A percentile compares a stretch with the other conserved stretches of the same genome.
These are phyloP conservation scores for Excoecaria cochinchinensis DNA, from an alignment of 345 rosid species.

Conservation along the genomic window DNA sequence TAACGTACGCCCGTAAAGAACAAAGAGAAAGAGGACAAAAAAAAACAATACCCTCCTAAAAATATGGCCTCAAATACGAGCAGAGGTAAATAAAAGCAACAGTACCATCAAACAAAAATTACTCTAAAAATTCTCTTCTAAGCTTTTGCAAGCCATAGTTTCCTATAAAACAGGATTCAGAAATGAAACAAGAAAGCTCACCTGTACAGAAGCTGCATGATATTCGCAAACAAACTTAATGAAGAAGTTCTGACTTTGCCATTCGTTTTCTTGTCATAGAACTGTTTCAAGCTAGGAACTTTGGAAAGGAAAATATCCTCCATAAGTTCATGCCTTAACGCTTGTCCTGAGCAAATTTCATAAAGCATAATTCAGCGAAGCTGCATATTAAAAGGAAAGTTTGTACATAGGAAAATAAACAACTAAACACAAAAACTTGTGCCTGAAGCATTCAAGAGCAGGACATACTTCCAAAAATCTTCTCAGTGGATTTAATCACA, in stretches of 20 bases:
- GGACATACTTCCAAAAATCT: constrained; percentile 86
- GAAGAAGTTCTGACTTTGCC: constrained; percentile 52
- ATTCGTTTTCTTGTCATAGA: constrained; percentile 44
- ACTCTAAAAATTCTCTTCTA: background rate
- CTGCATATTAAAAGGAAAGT: background rate
- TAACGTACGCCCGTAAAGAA: too few relatives aligned
- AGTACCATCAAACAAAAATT: background rate
- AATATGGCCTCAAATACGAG: background rate
- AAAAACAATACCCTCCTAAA: too few relatives aligned
- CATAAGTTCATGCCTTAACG: constrained; percentile 73
- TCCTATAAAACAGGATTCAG: background rate
- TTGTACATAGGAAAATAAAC: constrained; percentile 3
- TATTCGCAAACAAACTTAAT: constrained; percentile 53
- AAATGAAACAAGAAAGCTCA: constrained; percentile 24
- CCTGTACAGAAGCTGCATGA: constrained; percentile 74
- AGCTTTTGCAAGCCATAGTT: background rate
- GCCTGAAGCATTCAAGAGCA: constrained; percentile 11
- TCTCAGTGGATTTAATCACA: constrained; percentile 77
- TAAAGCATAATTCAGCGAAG: constrained; percentile 9
- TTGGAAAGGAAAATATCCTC: constrained; percentile 53
- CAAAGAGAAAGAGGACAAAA: too few relatives aligned
- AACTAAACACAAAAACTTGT: background rate
- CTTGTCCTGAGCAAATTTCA: constrained; percentile 56
- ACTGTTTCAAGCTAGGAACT: constrained; percentile 84
- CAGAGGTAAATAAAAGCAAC: background rate